These are phyloP conservation scores for Scheffersomyces parashehatae DNA, from an alignment of 1,139 yeast species.

Conservation along the genomic window DNA sequence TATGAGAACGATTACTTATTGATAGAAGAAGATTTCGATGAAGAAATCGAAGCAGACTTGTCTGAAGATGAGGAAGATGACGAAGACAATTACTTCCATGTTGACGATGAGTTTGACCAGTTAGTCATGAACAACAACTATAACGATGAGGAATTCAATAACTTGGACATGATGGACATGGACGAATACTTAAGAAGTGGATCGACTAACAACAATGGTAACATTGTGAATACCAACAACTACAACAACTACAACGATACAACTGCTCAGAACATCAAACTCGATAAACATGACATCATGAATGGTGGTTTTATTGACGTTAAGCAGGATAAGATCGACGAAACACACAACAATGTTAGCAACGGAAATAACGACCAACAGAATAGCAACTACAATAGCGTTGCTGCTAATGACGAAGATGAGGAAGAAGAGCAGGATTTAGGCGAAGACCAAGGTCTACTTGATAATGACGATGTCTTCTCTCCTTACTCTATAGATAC, in stretches of 20 bases:
- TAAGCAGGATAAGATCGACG: constrained; percentile 5
- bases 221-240: constrained; percentile 3
- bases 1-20: constrained; percentile 37
- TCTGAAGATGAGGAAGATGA: constrained; percentile 47
- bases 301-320: constrained; percentile 12
- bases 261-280: constrained; percentile 1
- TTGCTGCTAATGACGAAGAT: constrained; percentile 5
- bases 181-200: constrained; percentile 13
- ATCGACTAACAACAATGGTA: constrained; percentile 1
- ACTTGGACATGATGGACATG: constrained; percentile 16
- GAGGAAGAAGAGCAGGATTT: constrained; percentile 4
- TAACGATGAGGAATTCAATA: constrained; percentile 7
- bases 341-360: background rate
- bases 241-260: constrained; percentile 5
- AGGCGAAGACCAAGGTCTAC: background rate
- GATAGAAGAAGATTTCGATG: constrained; percentile 37
- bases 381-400: background rate
- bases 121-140: constrained; percentile 23
- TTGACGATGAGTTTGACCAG: constrained; percentile 38
- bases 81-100: constrained; percentile 40
- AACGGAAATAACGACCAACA: background rate
- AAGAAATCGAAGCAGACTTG: constrained; percentile 48
- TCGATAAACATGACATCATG: constrained; percentile 11
- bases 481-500: background rate
- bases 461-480: background rate